phyloP scores from a whole-genome alignment of 331 rosid genomes.

The Malus hybrid region DNA sequence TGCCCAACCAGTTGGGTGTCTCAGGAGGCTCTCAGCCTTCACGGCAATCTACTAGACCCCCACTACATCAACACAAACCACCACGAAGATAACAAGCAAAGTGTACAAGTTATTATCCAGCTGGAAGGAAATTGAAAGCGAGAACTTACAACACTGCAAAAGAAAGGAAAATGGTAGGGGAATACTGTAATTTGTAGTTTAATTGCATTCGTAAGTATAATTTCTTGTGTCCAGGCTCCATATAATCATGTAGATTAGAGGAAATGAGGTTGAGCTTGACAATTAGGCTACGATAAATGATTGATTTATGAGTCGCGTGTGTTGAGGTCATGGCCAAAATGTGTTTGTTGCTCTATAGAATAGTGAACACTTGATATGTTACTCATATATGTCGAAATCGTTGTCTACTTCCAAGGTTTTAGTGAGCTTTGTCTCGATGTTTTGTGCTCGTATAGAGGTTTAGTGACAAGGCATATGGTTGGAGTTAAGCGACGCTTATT shows the following conservation, averaged over 20 bases:
- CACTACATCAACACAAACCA: conserved; percentile 16
- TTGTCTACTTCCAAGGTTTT: background rate
- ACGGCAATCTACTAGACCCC: conserved; percentile 17
- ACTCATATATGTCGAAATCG: background rate
- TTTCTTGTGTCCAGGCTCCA: background rate
- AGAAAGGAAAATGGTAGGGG: too few relatives aligned
- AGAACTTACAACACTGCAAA: too few relatives aligned
- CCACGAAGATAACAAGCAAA: conserved; percentile 8
- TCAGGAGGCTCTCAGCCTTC: conserved; percentile 35
- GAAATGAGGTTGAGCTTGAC: background rate
- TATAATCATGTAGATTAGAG: conserved; percentile 4
- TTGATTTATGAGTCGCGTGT: background rate
- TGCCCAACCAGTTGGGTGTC: conserved; percentile 13
- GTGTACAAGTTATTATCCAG: background rate
- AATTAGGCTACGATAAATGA: background rate
- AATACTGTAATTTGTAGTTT: too few relatives aligned
- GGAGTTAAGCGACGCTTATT: background rate
- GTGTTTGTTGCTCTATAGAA: background rate
- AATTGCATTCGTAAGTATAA: background rate
- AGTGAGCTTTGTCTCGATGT: too few relatives aligned
- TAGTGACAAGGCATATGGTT: background rate
- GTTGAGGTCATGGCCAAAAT: background rate
- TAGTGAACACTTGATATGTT: background rate
- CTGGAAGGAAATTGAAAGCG: too few relatives aligned
- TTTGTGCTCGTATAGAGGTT: background rate